These are phyloP conservation scores for Emericellopsis atlantica DNA, from an alignment of 2,329 filamentous ascomycete species.

Conservation along the genomic window DNA sequence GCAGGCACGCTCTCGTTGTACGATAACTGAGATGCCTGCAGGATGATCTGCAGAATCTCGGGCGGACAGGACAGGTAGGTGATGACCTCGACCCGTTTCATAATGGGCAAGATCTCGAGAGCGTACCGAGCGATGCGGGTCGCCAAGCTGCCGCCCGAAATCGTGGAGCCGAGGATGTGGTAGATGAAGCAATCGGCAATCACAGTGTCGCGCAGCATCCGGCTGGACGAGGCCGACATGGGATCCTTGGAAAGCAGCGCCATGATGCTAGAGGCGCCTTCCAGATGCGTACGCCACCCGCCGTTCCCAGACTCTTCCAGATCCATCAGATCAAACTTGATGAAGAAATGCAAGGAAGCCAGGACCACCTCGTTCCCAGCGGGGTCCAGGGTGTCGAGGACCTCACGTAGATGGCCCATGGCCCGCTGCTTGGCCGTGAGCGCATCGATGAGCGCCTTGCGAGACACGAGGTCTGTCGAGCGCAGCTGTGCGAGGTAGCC, in stretches of 20 bases:
- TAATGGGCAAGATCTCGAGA: conserved; percentile 23
- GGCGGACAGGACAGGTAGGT: conserved; percentile 29
- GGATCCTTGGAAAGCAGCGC: conserved; percentile 18
- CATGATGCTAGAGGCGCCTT: conserved; percentile 29
- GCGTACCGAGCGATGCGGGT: conserved; percentile 24
- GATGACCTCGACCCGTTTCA: conserved; percentile 26
- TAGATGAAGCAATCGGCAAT: conserved; percentile 36
- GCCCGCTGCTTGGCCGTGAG: conserved; percentile 32
- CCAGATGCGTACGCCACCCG: conserved; percentile 32
- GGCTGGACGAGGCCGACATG: conserved; percentile 14
- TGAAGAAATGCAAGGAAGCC: conserved; percentile 35
- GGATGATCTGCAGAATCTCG: conserved; percentile 29
- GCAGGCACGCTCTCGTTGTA: conserved; percentile 15
- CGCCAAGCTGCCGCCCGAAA: conserved; percentile 21
- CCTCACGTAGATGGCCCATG: conserved; percentile 26
- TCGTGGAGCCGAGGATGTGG: conserved; percentile 24
- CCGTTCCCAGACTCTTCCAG: conserved; percentile 16
- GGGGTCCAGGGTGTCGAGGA: conserved; percentile 24
- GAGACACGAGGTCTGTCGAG: conserved; percentile 22
- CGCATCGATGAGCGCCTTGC: conserved; percentile 30
- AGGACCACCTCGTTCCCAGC: conserved; percentile 31
- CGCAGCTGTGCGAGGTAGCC: conserved; percentile 21
- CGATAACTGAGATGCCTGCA: conserved; percentile 29
- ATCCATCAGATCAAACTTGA: conserved; percentile 39
- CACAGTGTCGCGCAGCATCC: conserved; percentile 28